Base-by-base conservation (phyloP, 129 eudicot species). In the Flaveria ramosissima region DNA sequence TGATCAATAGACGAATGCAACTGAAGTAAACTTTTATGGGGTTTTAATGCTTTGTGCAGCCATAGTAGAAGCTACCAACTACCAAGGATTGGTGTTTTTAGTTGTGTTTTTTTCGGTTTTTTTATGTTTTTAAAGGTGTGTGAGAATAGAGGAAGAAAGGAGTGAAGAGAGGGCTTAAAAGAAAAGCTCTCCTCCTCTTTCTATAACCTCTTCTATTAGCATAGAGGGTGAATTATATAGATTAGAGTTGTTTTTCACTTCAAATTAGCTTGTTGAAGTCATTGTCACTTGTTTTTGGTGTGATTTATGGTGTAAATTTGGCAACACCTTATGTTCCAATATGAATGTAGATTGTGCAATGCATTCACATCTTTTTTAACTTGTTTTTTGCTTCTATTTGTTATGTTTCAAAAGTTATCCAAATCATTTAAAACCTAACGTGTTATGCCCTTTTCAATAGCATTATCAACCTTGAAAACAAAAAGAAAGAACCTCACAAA, bases 101-200 rank as follows among this genome's bases (percentile, higher is more conserved):
- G 19, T 59, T 76, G 71, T 77, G 71, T 63, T 72, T 80, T 84
- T 78, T 43, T 61, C 14, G 74, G 68, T 80, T 73, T 62, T 70
- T 71, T 74, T 53, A 59, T 64, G 81, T 77, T 52, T 77, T 48
- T 17, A 30, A 59, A 70, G 61, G 83, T 66, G 83, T 73, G 79
- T 73, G 74, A 87, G 73, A 69, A 62, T 63, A 87, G 92, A 82
- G 77, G 85, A 80, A 81, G 96, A 86, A 93, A 91, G 97, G 90
- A 85, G 98, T 78, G 98, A 94, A 86, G 98, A 84, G 98, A 94
- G 84, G 67, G 68, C 78, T 84, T 47, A 68, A 75, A 73, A 83
- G 36, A 79, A 71, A 95, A 83, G 97, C 98, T 94, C 98, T 94
- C 97, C 89, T 94, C 98, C 98, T 94, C 93, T 88, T 93, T 88